A percentile compares a stretch with the other conserved stretches of the same genome.
Conservation (phyloP, 345 rosid species). For the Crucihimalaya himalaica region DNA sequence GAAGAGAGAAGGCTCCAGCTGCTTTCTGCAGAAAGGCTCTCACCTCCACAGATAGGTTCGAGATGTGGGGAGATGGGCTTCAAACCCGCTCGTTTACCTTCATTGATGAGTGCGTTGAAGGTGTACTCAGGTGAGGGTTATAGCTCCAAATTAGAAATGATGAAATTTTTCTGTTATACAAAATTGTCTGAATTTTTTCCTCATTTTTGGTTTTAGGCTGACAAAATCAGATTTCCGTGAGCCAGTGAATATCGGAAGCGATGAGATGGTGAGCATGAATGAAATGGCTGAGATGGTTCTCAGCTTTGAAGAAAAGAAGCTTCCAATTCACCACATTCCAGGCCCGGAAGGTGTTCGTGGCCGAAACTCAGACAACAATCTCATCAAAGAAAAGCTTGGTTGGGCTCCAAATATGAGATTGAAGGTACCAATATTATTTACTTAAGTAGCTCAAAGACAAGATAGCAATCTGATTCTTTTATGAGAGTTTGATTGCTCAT, state of each 20-base stretch:
- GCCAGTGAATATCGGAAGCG: constrained; percentile 98
- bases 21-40: constrained; percentile 94
- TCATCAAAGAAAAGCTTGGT: constrained; percentile 97
- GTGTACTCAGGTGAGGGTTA: constrained; percentile 77
- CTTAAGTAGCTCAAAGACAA: no score
- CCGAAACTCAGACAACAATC: constrained; percentile 94
- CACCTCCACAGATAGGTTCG: constrained; percentile 85
- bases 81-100: constrained; percentile 98
- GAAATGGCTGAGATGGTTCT: constrained; percentile 98
- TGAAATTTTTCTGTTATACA: background rate
- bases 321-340: constrained; percentile 93
- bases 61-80: constrained; percentile 99
- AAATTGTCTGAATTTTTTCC: background rate
- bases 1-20: constrained; percentile 99
- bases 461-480: no score
- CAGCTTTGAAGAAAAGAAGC: constrained; percentile 83
- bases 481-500: background rate
- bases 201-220: constrained; percentile 48
- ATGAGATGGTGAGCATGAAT: constrained; percentile 99
- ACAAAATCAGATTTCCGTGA: constrained; percentile 97
- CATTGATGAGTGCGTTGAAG: constrained; percentile 99
- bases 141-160: background rate
- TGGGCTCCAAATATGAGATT: constrained; percentile 98
- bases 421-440: constrained; percentile 53
- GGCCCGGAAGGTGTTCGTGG: constrained; percentile 99